Evolutionary conservation across 805 yeast species (phyloP), one percentile per base, ranked within the genome.

Genomic region (Starmerella sirachaensis): DNA sequence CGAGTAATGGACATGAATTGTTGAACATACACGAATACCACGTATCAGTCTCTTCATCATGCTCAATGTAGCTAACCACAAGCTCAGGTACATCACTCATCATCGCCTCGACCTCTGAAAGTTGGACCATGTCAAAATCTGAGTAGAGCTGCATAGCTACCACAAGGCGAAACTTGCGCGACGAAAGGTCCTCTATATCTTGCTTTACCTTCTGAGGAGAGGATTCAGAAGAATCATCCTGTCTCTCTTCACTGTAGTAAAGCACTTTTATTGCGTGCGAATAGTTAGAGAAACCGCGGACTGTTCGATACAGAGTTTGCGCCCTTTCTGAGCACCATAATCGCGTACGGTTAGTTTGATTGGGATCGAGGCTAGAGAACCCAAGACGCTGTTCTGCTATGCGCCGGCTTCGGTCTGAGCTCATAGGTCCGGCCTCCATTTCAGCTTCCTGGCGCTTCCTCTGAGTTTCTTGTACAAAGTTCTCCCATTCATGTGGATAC

Each of bases 121-220:
- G 64, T 60, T 83, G 91, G 50, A 78, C 83, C 14, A 75, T 71
- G 53, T 68, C 71, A 58, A 83, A 80, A 48, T 72, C 68, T 33
- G 78, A 68, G 55, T 78, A 71, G 63, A 86, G 70, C 66, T 83
- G 94, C 93, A 83, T 81, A 19, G 93, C 77, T 41, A 81, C 85
- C 49, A 82, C 66, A 49, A 81, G 71, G 54, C 74, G 74, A 65
- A 83, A 83, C 59, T 83, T 83, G 59, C 93, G 70, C 62, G 78
- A 69, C 13, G 93, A 85, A 79, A 81, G 74, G 10, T 51, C 59
- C 2, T 56, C 59, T 2, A 62, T 62, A 5, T 60, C 65, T 82
- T 74, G 58, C 74, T 88, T 64, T 80, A 86, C 33, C 53, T 82
- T 93, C 54, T 30, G 34, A 9, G 29, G 14, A 6, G 14, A 10